Conservation (phyloP, 306 rosid species). For the Rosa rugosa region DNA sequence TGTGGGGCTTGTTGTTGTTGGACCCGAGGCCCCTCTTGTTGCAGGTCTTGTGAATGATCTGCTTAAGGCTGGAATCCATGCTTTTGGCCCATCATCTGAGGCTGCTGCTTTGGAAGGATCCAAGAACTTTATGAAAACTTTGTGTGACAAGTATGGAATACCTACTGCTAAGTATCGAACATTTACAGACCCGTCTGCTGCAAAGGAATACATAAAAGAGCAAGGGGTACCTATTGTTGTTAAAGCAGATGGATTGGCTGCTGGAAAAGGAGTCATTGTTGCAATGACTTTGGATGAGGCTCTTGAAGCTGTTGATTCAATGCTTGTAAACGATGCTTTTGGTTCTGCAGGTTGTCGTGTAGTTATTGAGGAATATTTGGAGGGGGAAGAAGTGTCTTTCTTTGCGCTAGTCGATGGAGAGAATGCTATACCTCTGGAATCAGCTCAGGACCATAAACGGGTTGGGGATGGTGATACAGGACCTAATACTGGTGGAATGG, state of each 20-base stretch:
- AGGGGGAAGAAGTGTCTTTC: conserved; percentile 95
- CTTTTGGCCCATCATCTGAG: conserved; percentile 97
- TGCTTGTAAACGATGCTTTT: conserved; percentile 82
- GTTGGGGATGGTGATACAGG: conserved; percentile 96
- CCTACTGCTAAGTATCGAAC: conserved; percentile 95
- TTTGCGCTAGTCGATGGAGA: conserved; percentile 94
- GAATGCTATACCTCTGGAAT: conserved; percentile 88
- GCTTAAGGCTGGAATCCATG: conserved; percentile 64
- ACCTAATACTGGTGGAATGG: conserved; percentile 99
- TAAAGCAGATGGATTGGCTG: conserved; percentile 96
- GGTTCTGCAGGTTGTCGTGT: conserved; percentile 87
- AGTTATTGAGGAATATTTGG: conserved; percentile 85
- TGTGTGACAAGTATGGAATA: conserved; percentile 82
- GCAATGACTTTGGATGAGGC: conserved; percentile 81
- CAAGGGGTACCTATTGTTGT: conserved; percentile 87
- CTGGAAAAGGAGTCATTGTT: conserved; percentile 93
- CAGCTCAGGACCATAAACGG: conserved; percentile 97
- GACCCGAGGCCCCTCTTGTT: conserved; percentile 95
- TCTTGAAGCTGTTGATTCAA: conserved; percentile 85
- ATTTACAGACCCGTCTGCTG: conserved; percentile 70
- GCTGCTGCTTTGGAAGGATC: conserved; percentile 99
- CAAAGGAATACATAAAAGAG: conserved; percentile 77
- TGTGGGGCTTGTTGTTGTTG: conserved; percentile 88
- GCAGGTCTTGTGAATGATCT: conserved; percentile 76
- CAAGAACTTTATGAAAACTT: conserved; percentile 87